phyloP scores from a whole-genome alignment of 2,329 filamentous ascomycete species.

The Sarocladiaceae sp. region DNA sequence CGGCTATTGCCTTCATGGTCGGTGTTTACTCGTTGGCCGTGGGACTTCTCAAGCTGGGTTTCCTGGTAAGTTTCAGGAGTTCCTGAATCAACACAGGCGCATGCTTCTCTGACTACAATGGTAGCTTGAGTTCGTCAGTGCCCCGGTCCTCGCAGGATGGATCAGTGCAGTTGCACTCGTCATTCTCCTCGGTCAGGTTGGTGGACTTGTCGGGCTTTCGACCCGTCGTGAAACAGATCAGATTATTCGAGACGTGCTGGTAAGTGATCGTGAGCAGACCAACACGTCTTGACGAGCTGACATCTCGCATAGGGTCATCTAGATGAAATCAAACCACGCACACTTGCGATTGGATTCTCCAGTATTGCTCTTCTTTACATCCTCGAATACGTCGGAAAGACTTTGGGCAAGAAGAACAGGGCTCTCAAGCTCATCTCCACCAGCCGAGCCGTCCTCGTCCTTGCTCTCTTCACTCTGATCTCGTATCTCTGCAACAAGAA shows the following conservation, averaged over 20 bases:
- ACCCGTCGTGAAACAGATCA: slow-evolving; percentile 46
- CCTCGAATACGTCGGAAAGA: slow-evolving; percentile 52
- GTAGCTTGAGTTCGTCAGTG: slow-evolving; percentile 55
- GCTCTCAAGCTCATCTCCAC: slow-evolving; percentile 52
- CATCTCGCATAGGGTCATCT: slow-evolving; percentile 43
- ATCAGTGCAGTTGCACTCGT: slow-evolving; percentile 61
- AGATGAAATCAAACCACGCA: slow-evolving; percentile 49
- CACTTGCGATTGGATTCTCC: slow-evolving; percentile 52
- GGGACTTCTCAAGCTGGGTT: slow-evolving; percentile 57
- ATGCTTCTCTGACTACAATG: neutral
- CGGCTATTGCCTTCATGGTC: slow-evolving; percentile 57
- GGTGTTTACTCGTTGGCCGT: slow-evolving; percentile 54
- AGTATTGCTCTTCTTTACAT: slow-evolving; percentile 49
- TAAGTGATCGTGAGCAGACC: no score
- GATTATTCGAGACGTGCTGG: slow-evolving; percentile 53
- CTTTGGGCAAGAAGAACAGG: slow-evolving; percentile 52
- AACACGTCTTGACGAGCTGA: no score
- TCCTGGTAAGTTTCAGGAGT: slow-evolving; percentile 28
- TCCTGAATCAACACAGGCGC: no score
- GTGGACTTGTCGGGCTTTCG: slow-evolving; percentile 50
- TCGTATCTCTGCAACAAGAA: slow-evolving; percentile 56
- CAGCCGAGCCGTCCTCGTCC: slow-evolving; percentile 52
- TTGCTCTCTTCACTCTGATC: slow-evolving; percentile 57
- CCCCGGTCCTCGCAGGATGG: slow-evolving; percentile 58
- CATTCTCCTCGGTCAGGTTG: slow-evolving; percentile 60